phyloP scores from a whole-genome alignment of 495 filamentous ascomycete genomes.

The Parachaetomium inaequale region DNA sequence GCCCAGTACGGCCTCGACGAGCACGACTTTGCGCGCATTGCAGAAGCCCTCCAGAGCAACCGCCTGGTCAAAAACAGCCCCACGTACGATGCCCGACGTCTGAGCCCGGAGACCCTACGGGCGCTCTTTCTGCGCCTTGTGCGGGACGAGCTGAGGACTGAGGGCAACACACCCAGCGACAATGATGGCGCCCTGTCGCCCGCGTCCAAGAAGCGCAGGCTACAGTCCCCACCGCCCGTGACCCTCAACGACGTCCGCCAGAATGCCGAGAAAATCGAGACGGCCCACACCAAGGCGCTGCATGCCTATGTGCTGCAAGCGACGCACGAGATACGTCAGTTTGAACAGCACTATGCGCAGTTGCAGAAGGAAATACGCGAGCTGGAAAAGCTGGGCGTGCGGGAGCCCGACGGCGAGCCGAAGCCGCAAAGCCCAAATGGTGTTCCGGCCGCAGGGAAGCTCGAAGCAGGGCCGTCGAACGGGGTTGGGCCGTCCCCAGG shows the following conservation, averaged over 20 bases:
- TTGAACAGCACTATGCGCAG: conserved; percentile 64
- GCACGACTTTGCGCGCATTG: conserved; percentile 66
- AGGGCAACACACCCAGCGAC: conserved; percentile 30
- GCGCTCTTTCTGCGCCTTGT: conserved; percentile 72
- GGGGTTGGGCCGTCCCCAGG: conserved; percentile 15
- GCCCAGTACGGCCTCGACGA: conserved; percentile 60
- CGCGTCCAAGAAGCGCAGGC: conserved; percentile 69
- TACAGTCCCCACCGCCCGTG: conserved; percentile 59
- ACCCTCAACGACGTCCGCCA: conserved; percentile 61
- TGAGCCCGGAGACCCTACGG: conserved; percentile 74
- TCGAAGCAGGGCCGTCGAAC: neutral
- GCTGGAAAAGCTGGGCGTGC: conserved; percentile 47
- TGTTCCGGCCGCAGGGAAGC: conserved; percentile 9
- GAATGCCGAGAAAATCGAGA: conserved; percentile 62
- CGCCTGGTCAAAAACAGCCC: conserved; percentile 61
- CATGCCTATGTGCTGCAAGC: conserved; percentile 65
- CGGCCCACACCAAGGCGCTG: conserved; percentile 68
- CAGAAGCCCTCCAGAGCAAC: conserved; percentile 68
- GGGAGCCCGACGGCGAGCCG: conserved; percentile 13
- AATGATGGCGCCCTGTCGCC: conserved; percentile 41
- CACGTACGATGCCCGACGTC: conserved; percentile 65
- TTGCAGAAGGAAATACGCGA: conserved; percentile 64
- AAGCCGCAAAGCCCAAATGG: conserved; percentile 38
- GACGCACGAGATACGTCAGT: conserved; percentile 64
- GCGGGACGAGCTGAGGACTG: conserved; percentile 61